Percentiles rank a stretch among this genome's conserved stretches.
Conservation (phyloP, 2,329 filamentous ascomycete species). For the Tolypocladium amazonense region DNA sequence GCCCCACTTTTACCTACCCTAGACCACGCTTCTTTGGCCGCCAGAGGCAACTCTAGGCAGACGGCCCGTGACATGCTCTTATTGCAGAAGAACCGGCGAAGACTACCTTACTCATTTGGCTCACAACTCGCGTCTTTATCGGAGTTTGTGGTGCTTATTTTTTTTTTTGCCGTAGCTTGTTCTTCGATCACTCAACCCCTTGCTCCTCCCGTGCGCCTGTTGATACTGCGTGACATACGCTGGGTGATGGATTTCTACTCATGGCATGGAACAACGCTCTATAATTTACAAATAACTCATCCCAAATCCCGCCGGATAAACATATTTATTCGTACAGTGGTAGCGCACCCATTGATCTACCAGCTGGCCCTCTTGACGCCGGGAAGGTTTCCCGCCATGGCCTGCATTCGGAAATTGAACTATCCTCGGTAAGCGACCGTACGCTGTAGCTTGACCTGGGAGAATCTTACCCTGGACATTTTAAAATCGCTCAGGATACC, state of each 20-base stretch:
- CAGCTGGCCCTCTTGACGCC: slow-evolving; percentile 95
- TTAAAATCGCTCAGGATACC: slow-evolving; percentile 92
- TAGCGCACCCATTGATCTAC: slow-evolving; percentile 38
- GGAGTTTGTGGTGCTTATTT: too few relatives aligned
- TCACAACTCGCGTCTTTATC: too few relatives aligned
- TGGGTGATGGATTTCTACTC: neutral
- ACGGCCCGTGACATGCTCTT: too few relatives aligned
- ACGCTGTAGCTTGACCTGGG: neutral
- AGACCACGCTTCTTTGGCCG: neutral
- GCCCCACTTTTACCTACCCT: neutral
- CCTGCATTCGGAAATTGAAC: slow-evolving; percentile 91
- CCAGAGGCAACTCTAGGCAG: neutral
- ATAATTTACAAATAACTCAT: neutral
- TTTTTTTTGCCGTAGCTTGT: too few relatives aligned
- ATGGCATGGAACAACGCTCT: neutral
- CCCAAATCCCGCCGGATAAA: neutral
- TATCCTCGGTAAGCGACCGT: slow-evolving; percentile 29
- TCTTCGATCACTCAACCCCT: too few relatives aligned
- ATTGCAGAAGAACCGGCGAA: too few relatives aligned
- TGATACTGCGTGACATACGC: neutral
- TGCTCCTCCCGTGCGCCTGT: too few relatives aligned
- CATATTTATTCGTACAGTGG: neutral
- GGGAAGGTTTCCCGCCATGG: slow-evolving; percentile 72
- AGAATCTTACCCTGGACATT: slow-evolving; percentile 66
- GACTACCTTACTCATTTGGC: too few relatives aligned